Percentiles rank a stretch among this genome's conserved stretches.
phyloP scores from a whole-genome alignment of 1,139 yeast species.

The Diutina catenulata region DNA sequence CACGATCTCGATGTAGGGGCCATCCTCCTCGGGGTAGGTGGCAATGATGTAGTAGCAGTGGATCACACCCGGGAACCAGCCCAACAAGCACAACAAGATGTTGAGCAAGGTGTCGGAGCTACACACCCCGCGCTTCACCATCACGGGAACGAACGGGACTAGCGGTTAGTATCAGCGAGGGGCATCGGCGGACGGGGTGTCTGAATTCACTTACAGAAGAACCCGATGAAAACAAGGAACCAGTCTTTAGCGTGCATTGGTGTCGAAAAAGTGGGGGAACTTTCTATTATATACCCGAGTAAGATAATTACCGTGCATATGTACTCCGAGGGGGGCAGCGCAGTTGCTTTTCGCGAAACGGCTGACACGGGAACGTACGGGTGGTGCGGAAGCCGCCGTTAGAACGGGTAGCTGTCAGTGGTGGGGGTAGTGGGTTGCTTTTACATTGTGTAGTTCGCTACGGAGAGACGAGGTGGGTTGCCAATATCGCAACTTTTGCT shows the following conservation, averaged over 20 bases:
- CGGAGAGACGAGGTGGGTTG: no score
- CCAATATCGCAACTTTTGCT: no score
- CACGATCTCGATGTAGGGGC: slow-evolving; percentile 1
- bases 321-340: no score
- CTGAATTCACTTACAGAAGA: slow-evolving; percentile 33
- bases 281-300: no score
- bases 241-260: slow-evolving; percentile 63
- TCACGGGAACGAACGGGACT: slow-evolving; percentile 75
- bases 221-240: slow-evolving; percentile 68
- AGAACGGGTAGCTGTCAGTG: no score
- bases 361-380: no score
- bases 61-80: slow-evolving; percentile 71
- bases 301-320: no score
- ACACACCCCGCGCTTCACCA: slow-evolving; percentile 62
- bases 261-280: not conserved
- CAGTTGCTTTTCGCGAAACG: no score
- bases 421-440: no score
- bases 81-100: slow-evolving; percentile 61
- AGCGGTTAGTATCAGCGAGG: not conserved
- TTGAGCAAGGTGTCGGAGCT: slow-evolving; percentile 65
- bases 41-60: slow-evolving; percentile 54
- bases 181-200: not conserved
- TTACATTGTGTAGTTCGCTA: no score
- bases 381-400: no score
- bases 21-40: slow-evolving; percentile 38